These are phyloP conservation scores for Physocladia obscura DNA, from an alignment of 192 early-diverging fungal species.

Conservation along the genomic window DNA sequence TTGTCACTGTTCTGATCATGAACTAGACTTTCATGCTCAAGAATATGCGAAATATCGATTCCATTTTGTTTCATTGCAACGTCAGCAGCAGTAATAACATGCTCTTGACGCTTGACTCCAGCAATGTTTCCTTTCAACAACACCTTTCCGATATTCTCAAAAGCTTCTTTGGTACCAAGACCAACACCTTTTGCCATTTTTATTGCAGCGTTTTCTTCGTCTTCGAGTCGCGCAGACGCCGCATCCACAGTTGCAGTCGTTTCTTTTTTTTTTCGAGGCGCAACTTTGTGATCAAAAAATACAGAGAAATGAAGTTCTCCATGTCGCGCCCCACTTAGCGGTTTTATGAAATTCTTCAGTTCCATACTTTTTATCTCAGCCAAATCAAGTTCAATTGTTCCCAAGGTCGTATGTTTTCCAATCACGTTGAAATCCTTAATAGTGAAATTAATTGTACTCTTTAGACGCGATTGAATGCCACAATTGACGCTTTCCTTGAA, in stretches of 20 bases:
- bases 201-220: conserved; percentile 27
- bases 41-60: not conserved
- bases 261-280: not conserved
- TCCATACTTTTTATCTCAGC: conserved; percentile 29
- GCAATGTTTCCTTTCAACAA: too few species aligned
- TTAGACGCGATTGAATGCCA: conserved; percentile 37
- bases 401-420: conserved; percentile 68
- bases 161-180: conserved; percentile 10
- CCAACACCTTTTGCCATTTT: conserved; percentile 36
- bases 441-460: conserved; percentile 49
- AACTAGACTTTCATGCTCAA: not conserved
- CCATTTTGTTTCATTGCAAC: conserved; percentile 20
- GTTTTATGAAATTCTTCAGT: conserved; percentile 9
- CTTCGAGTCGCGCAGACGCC: conserved; percentile 1
- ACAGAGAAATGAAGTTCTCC: conserved; percentile 28
- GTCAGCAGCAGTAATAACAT: conserved; percentile 42
- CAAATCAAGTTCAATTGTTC: conserved; percentile 40
- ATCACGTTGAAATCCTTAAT: conserved; percentile 85
- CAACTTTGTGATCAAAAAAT: conserved; percentile 41
- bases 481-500: conserved; percentile 57
- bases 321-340: conserved; percentile 24
- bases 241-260: conserved; percentile 1
- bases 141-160: conserved; percentile 23
- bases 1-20: too few species aligned
- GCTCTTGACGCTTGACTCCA: conserved; percentile 6